Base-by-base conservation (phyloP, 345 rosid species). In the Pugionium dolabratum region DNA sequence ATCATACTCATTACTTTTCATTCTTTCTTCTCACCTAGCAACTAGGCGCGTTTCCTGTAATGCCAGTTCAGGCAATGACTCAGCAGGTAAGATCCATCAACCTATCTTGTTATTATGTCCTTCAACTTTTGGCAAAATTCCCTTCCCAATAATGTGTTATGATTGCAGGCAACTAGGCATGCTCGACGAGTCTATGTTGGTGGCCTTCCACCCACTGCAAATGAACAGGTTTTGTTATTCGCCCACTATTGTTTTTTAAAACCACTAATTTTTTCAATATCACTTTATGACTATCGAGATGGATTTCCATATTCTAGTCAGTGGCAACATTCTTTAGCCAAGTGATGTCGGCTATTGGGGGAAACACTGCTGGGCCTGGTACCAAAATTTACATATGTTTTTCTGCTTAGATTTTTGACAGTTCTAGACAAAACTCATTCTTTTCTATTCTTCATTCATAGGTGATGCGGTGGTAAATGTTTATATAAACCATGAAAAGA, bases 361-460 rank as follows among this genome's bases (percentile, higher is more conserved):
- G 99, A 62, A 95, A 95, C 76, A 85, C 99, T 59, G 93, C 99
- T 69, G 96, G 99, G 41, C 97, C 96, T 71, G 99, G 99, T 88
- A 60, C 44, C 27, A 45, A 18, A 18, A 18, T 18, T 18, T 18
- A 18, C 18, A 18, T 18, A 18, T 18, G 18, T 18, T 18, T 37
- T 54, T 41, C 27, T 70, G 53, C 61, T 79, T 82, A 47, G 32
- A 31, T 30, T n/a, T 34, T 27, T 28, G 30, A 52, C 6, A 46
- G 56, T 35, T 34, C 1, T 5, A 49, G 32, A 45, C 1, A 41
- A 26, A 18, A 9, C 61, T 80, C 27, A 80, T 50, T 40, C 36
- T 27, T 25, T 25, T 28, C 62, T 29, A 41, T 62, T 58, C 67
- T 50, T 41, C 63, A 50, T 73, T 8, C 35, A 1, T 64, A 94